These are phyloP conservation scores for Fraxinus albicans DNA, from an alignment of 305 asterid species.

Conservation along the genomic window DNA sequence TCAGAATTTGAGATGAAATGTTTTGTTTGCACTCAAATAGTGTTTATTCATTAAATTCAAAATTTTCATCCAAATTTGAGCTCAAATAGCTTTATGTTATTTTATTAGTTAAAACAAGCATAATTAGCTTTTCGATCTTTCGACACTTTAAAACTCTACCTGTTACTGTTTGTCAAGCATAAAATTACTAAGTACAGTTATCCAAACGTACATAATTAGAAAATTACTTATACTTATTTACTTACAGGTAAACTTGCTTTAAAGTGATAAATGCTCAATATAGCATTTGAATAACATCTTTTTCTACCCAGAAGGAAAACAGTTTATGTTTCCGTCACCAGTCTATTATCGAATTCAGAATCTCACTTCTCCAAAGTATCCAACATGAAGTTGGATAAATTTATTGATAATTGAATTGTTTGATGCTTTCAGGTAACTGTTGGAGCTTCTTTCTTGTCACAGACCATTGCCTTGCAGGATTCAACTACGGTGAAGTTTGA, in stretches of 20 bases:
- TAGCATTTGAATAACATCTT: not conserved
- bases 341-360: not conserved
- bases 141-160: not conserved
- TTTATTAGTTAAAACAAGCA: not conserved
- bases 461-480: slow-evolving; percentile 84
- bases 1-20: not conserved
- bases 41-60: not conserved
- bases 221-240: not conserved
- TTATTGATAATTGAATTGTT: slow-evolving; percentile 17
- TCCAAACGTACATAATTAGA: not conserved
- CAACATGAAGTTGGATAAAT: slow-evolving; percentile 1
- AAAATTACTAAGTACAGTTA: not conserved
- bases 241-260: not conserved
- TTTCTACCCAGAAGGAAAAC: not conserved
- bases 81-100: not conserved
- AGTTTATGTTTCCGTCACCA: not conserved
- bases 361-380: not conserved
- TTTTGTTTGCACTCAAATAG: not conserved
- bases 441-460: slow-evolving; percentile 97
- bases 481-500: slow-evolving; percentile 94
- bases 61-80: not conserved
- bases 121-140: not conserved
- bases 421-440: slow-evolving; percentile 71
- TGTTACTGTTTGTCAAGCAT: not conserved
- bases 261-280: not conserved